phyloP scores from a whole-genome alignment of 345 rosid species.

The Luvunga scandens region DNA sequence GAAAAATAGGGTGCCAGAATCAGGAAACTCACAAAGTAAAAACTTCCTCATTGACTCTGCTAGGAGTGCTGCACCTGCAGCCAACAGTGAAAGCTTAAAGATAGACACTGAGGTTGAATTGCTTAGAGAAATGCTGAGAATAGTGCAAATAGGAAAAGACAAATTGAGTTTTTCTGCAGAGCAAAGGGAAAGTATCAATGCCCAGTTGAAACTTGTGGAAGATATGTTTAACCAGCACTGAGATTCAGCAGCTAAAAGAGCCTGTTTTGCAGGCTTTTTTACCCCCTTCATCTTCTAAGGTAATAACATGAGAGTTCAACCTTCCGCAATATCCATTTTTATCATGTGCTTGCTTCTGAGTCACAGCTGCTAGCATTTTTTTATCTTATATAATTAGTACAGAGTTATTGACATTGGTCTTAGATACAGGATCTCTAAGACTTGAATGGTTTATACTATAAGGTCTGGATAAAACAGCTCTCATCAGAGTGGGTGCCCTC shows the following conservation, averaged over 20 bases:
- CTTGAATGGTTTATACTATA: background rate
- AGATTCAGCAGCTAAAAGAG: conserved; percentile 37
- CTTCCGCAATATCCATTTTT: background rate
- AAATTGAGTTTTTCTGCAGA: conserved; percentile 36
- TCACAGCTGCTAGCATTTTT: background rate
- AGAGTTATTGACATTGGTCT: background rate
- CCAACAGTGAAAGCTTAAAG: conserved; percentile 34
- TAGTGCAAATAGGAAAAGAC: conserved; percentile 46
- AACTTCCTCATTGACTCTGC: conserved; percentile 14
- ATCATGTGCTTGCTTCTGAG: background rate
- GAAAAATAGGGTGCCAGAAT: conserved; percentile 15
- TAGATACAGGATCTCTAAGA: background rate
- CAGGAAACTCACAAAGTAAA: conserved; percentile 15
- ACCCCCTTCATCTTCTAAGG: conserved; percentile 41
- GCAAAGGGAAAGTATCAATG: conserved; percentile 35
- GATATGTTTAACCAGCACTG: conserved; percentile 46
- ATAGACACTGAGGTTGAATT: conserved; percentile 53
- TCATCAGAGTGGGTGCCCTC: background rate
- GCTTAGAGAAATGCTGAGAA: conserved; percentile 46
- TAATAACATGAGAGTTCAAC: conserved; percentile 3
- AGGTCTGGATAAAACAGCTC: background rate
- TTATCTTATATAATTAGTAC: background rate
- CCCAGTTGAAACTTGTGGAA: conserved; percentile 47
- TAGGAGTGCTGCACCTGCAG: conserved; percentile 42
- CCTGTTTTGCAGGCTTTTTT: conserved; percentile 36